Conservation (phyloP, 2,329 filamentous ascomycete species). For the Fusarium robinianum region DNA sequence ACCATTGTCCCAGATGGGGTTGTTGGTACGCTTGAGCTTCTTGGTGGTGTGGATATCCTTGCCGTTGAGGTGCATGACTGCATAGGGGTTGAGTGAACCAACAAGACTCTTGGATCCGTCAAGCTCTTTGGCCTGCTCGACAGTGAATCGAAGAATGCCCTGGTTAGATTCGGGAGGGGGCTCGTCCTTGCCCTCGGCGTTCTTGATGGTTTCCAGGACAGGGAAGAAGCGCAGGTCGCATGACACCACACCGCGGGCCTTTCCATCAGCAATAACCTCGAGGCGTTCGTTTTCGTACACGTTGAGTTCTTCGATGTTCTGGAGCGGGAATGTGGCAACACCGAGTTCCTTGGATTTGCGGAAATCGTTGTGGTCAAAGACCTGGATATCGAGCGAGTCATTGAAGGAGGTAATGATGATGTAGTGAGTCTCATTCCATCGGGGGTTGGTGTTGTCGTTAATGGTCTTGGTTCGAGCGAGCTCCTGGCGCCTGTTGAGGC, state of each 20-base stretch:
- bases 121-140: slow-evolving; percentile 95
- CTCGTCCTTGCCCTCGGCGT: slow-evolving; percentile 76
- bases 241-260: slow-evolving; percentile 77
- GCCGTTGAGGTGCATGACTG: slow-evolving; percentile 83
- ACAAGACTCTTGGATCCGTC: slow-evolving; percentile 91
- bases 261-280: slow-evolving; percentile 83
- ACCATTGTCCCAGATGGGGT: slow-evolving; percentile 92
- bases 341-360: slow-evolving; percentile 97
- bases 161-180: slow-evolving; percentile 88
- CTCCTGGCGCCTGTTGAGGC: slow-evolving; percentile 79
- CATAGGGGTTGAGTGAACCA: slow-evolving; percentile 90
- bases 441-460: slow-evolving; percentile 80
- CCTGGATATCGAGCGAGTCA: slow-evolving; percentile 80
- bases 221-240: slow-evolving; percentile 95
- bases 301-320: slow-evolving; percentile 75
- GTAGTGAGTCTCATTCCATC: slow-evolving; percentile 97
- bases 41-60: slow-evolving; percentile 88
- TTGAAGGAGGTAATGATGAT: slow-evolving; percentile 91
- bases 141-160: slow-evolving; percentile 89
- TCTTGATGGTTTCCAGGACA: slow-evolving; percentile 72
- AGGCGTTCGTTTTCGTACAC: slow-evolving; percentile 84
- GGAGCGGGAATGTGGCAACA: slow-evolving; percentile 80
- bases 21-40: slow-evolving; percentile 95
- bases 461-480: slow-evolving; percentile 89
- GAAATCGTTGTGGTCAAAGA: slow-evolving; percentile 94